Evolutionary conservation across 148 eudicot species (phyloP), one percentile per base, ranked within the genome.

Genomic region (Beta vulgaris): DNA sequence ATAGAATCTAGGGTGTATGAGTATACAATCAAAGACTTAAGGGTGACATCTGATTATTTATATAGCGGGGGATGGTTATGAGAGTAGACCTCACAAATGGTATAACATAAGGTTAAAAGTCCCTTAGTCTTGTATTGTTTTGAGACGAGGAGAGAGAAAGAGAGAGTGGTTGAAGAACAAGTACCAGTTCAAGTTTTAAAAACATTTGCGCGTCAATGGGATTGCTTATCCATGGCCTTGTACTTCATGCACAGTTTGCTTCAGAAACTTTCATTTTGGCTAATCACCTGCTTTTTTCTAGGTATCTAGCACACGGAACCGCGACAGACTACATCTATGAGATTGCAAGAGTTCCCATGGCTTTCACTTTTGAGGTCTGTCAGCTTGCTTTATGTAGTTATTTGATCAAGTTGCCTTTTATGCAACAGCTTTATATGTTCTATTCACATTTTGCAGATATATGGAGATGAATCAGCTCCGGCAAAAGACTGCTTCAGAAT

Each of bases 301-400:
- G 98, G 87, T 94, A 94, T 84, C 84, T 94, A 68, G 98, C 98
- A 21, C 98, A 94, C 76, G 98, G 98, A 59, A 94, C 98, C 34
- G 96, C 98, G 2, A 94, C 98, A 18, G 98, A 94, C 80, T 94
- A 87, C 76, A 88, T 94, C 87, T 94, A 86, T 82, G 96, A 92
- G 42, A 75, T 94, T 75, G 96, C 93, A 53, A 89, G 89, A 82
- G 96, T 94, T 74, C 97, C 98, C 77, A 84, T 94, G 98, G 87
- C 97, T 78, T 94, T 92, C 90, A 94, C 98, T 48, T 94, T 94
- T 35, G 98, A 94, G 98, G 98, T 92, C 57, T 75, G 85, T 77
- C 39, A 71, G 21, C 36, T n/a, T 26, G 43, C 60, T 68, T 40
- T 18, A 19, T 73, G 54, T 18, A 39, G 16, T 34, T 35, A 29